Evolutionary conservation across 306 rosid genomes (phyloP).

Genomic region (Trifolium fragiferum): DNA sequence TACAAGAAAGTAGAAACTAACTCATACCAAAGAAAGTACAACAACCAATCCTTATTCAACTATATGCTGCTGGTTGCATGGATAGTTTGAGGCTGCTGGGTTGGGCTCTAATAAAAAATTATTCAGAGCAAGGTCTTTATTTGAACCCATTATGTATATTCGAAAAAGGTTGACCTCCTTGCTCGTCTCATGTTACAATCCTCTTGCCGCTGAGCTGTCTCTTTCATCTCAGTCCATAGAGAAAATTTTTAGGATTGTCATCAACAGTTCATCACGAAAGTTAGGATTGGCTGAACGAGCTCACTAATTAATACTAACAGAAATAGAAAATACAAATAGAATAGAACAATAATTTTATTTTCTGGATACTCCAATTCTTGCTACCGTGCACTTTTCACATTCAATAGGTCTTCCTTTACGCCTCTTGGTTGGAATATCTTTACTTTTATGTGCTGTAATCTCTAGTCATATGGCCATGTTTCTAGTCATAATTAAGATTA

Average conservation of each 20-base stretch:
- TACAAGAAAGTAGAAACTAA: slow-evolving; percentile 1
- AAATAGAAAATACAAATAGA: not conserved
- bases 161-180: not conserved
- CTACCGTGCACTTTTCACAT: not conserved
- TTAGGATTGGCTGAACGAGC: not conserved
- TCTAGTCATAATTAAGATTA: not conserved
- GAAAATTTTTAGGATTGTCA: not conserved
- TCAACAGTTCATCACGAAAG: not conserved
- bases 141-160: not conserved
- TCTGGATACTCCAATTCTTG: not conserved
- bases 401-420: not conserved
- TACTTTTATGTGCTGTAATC: not conserved
- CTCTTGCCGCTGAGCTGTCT: not conserved
- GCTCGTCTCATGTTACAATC: not conserved
- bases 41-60: not conserved
- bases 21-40: not conserved
- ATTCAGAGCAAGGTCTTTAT: not conserved
- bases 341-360: not conserved
- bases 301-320: not conserved
- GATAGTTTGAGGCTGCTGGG: not conserved
- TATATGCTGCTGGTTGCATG: not conserved
- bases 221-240: not conserved
- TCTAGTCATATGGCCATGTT: not conserved
- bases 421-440: not conserved
- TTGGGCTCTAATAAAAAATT: not conserved